Conservation (phyloP, 192 early-diverging fungal species). For the Coemansia sp. region DNA sequence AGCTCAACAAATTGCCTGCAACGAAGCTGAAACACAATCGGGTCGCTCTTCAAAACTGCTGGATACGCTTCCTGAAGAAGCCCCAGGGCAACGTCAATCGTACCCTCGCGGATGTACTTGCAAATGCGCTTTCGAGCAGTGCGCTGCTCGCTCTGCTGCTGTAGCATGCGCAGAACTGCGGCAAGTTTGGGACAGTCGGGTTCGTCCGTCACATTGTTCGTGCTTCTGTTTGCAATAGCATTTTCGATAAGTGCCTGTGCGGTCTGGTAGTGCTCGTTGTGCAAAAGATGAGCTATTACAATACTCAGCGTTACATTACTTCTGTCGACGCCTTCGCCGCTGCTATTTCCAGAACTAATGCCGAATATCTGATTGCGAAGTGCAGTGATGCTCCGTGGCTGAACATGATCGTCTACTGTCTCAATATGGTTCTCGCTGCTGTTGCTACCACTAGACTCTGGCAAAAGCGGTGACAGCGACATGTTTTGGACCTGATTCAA, state of each 20-base stretch:
- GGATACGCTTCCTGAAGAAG: slow-evolving; percentile 69
- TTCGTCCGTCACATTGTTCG: background rate
- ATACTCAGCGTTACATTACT: slow-evolving; percentile 47
- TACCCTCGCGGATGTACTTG: slow-evolving; percentile 61
- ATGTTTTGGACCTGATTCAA: slow-evolving; percentile 7
- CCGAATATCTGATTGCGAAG: slow-evolving; percentile 7
- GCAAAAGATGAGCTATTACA: slow-evolving; percentile 77
- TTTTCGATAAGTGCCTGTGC: slow-evolving; percentile 65
- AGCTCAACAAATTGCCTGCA: slow-evolving; percentile 90
- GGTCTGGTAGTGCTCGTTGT: slow-evolving; percentile 78
- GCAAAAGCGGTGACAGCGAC: slow-evolving; percentile 13
- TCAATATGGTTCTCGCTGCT: background rate
- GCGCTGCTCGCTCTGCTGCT: slow-evolving; percentile 31
- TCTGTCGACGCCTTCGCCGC: slow-evolving; percentile 1
- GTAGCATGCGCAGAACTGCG: slow-evolving; percentile 24
- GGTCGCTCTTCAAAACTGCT: slow-evolving; percentile 59
- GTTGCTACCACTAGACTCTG: background rate
- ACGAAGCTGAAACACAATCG: slow-evolving; percentile 72
- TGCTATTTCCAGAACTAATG: background rate
- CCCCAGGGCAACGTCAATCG: slow-evolving; percentile 73
- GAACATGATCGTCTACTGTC: background rate
- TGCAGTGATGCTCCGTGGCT: background rate
- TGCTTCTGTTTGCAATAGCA: slow-evolving; percentile 23
- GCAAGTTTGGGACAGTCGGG: background rate
- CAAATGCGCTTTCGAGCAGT: slow-evolving; percentile 51